Evolutionary conservation across 2,329 filamentous ascomycete genomes (phyloP), one percentile per base, ranked within the genome.

Genomic region (Coniochaeta prunicola): DNA sequence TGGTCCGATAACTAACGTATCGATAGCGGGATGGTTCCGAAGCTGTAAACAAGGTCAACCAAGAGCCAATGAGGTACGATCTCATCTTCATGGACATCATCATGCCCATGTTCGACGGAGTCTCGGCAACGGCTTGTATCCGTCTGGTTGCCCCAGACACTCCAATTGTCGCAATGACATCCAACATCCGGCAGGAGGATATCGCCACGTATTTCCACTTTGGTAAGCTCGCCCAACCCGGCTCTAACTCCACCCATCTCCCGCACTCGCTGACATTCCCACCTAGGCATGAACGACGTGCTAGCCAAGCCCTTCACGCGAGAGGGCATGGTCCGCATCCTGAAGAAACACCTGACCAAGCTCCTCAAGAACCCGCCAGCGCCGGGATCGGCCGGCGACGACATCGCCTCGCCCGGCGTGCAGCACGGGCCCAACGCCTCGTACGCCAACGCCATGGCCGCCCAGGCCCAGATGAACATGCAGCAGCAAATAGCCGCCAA

Each of bases 111-210:
- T 80, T 97, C 58, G 94, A 97, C 68, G 94, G 94, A 65, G 92
- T 97, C 6, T 96, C 92, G 17, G 93, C 94, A 2, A 96, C 92
- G 59, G 90, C 94, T 68, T 86, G 96, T 62, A 97, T 99, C 64
- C 86, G 93, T 57, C 90, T 96, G 69, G 91, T 93, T 62, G 87
- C 92, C 63, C 84, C 86, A 38, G 84, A 87, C 6, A 87, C 90
- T 21, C 94, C 94, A 0, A 96, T 99, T 67, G 91, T 99, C 60
- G 94, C 94, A 53, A 97, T 99, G 94, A 99, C 94, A 3, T 97
- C 93, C 3, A 99, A 97, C 70, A 97, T 99, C 64, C 85, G 94
- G 64, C 92, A 91, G 61, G 93, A 97, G 68, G 94, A 99, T 70
- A 96, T 97, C 62, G 90, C 93, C 58, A 92, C 96, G 76, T 99